phyloP scores from a whole-genome alignment of 2,329 filamentous ascomycete species.

The Teratosphaeria gauchensis region DNA sequence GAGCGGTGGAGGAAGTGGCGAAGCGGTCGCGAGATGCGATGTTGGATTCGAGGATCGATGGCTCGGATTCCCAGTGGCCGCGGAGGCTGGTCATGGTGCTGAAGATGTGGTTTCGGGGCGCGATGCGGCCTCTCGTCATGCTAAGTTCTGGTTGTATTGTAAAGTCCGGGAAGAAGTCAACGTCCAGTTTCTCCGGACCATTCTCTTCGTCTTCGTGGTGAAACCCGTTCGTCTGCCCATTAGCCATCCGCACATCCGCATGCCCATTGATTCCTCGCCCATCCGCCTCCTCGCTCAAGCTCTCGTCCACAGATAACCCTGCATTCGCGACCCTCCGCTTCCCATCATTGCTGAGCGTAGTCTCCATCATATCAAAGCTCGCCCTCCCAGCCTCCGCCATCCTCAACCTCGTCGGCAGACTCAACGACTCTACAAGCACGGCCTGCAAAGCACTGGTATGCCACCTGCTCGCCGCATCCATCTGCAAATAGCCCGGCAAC shows the following conservation, averaged over 20 bases:
- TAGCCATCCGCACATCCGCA: conserved; percentile 23
- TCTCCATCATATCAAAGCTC: conserved; percentile 54
- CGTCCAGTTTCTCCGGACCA: conserved; percentile 11
- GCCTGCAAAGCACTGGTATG: conserved; percentile 68
- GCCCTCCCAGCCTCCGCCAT: conserved; percentile 33
- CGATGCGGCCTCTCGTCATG: conserved; percentile 5
- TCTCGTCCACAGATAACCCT: conserved; percentile 51
- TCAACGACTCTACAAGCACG: conserved; percentile 67
- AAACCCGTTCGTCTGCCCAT: conserved; percentile 18
- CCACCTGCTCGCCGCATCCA: conserved; percentile 64
- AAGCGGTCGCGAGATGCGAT: conserved; percentile 21
- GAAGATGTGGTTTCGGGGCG: conserved; percentile 27
- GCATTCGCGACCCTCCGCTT: conserved; percentile 70
- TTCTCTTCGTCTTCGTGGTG: conserved; percentile 4
- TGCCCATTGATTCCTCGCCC: conserved; percentile 16
- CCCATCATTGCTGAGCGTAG: conserved; percentile 63
- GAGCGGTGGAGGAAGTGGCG: conserved; percentile 22
- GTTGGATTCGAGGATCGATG: conserved; percentile 22
- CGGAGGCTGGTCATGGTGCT: conserved; percentile 30
- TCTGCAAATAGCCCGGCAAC: conserved; percentile 47
- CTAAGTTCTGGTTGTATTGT: conserved; percentile 1
- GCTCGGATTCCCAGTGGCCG: conserved; percentile 28
- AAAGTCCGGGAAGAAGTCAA: conserved; percentile 20
- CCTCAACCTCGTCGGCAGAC: conserved; percentile 63
- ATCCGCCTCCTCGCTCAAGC: conserved; percentile 21